phyloP scores from a whole-genome alignment of 78 protist genomes.

The Corallochytrium limacisporum region DNA sequence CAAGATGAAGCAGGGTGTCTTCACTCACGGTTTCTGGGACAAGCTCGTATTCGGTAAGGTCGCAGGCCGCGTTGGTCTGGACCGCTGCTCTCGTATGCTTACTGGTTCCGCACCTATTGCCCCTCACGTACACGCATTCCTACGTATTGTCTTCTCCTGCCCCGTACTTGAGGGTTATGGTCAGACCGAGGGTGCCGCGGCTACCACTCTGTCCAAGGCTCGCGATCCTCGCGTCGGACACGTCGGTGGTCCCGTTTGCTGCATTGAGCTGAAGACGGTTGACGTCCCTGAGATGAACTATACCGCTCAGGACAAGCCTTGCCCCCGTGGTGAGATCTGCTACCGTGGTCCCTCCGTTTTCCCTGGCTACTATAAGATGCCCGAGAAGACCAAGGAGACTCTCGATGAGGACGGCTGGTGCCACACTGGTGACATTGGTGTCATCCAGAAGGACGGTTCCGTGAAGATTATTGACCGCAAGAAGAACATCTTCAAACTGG shows the following conservation, averaged over 20 bases:
- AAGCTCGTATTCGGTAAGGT: too few species aligned
- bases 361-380: slow-evolving; percentile 52
- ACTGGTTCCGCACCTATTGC: slow-evolving; percentile 58
- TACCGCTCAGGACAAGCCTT: too few species aligned
- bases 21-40: too few species aligned
- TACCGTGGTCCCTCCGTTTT: neutral
- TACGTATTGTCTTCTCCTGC: neutral
- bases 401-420: slow-evolving; percentile 46
- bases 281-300: too few species aligned
- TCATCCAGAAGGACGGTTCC: slow-evolving; percentile 17
- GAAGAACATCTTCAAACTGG: slow-evolving; percentile 58
- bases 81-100: too few species aligned
- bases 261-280: slow-evolving; percentile 6
- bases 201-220: neutral
- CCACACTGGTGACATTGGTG: slow-evolving; percentile 71
- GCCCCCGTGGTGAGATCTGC: neutral
- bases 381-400: slow-evolving; percentile 53
- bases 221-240: neutral
- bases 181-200: slow-evolving; percentile 26
- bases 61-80: too few species aligned
- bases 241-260: slow-evolving; percentile 14
- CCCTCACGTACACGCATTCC: slow-evolving; percentile 20
- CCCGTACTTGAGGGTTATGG: slow-evolving; percentile 49
- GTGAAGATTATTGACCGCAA: slow-evolving; percentile 53
- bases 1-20: too few species aligned